phyloP scores from a whole-genome alignment of 2,329 filamentous ascomycete genomes.

The Dactylellina drechsleri region DNA sequence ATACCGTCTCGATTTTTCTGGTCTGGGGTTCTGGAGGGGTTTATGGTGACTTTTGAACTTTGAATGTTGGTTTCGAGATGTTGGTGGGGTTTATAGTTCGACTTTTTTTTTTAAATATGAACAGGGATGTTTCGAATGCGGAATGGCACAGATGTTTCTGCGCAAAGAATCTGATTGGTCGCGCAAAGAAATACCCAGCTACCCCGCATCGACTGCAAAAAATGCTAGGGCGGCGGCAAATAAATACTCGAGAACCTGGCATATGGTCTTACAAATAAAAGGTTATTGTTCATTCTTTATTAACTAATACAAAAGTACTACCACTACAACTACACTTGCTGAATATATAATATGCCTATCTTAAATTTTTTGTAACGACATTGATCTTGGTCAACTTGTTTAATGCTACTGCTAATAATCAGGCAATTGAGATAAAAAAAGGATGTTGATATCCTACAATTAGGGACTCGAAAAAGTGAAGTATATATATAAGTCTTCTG shows the following conservation, averaged over 20 bases:
- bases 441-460: slow-evolving; percentile 53
- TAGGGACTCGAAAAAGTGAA: slow-evolving; percentile 53
- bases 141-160: slow-evolving; percentile 10
- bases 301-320: too few species aligned
- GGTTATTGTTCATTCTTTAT: too few species aligned
- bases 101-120: neutral
- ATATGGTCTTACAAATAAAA: too few species aligned
- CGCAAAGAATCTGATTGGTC: slow-evolving; percentile 43
- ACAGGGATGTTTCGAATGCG: neutral
- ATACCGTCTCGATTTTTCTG: neutral
- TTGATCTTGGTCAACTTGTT: neutral
- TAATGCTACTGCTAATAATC: neutral
- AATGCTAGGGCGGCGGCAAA: neutral
- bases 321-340: too few species aligned
- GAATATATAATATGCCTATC: too few species aligned
- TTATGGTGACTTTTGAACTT: neutral
- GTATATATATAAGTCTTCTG: slow-evolving; percentile 47
- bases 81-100: neutral
- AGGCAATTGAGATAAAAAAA: too few species aligned
- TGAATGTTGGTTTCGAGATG: neutral
- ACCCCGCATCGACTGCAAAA: too few species aligned
- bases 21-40: neutral
- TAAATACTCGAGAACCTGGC: too few species aligned
- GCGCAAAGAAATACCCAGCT: neutral
- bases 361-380: too few species aligned